Base-by-base conservation (phyloP, 768 basidiomycete species). In the Suillus alpinus region DNA sequence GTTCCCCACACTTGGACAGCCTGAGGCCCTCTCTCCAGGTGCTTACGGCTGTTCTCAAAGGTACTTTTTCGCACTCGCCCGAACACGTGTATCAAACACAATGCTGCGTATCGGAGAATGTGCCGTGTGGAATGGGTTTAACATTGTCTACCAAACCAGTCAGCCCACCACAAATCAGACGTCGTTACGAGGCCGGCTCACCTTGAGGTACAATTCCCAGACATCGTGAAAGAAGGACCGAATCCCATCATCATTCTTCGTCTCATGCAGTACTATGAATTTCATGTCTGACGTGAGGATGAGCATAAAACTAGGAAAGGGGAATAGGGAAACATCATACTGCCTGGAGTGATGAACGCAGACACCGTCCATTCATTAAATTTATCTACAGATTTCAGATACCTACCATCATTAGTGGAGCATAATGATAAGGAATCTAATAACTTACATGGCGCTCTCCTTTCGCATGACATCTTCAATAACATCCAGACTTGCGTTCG, bases 301-400 rank as follows among this genome's bases (percentile, higher is more conserved):
- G 55, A 71, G 64, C 51, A 26, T 71, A 62, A 69, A 68, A 61
- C 60, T 26, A 26, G 29, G 49, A 20, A 47, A 32, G 43, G 46
- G 41, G 32, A 37, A 43, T 23, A 34, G 13, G 31, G 43, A 61
- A 55, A 68, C 94, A 79, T 26, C 26, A 26, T 76, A 98, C 96
- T 97, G 63, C 91, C 92, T 1, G 95, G 88, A 0, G 97, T 98
- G 20, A 98, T 80, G 76, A 98, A 98, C 34, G 92, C 94, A 16
- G 97, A 98, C 20, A 98, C 88, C 3, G 87, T 95, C 97, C 97
- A 99, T 72, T 98, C 97, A 70, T 98, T 98, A 77, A 98, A 97
- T 78, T 90, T 93, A 81, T 99, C 97, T 61, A 98, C 87, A 18
- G 88, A 85, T 71, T 95, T 96, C 59, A 98, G 81, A 75, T 98